Evolutionary conservation across 2,329 filamentous ascomycete genomes (phyloP), one percentile per base, ranked within the genome.

Genomic region (Madurella mycetomatis): DNA sequence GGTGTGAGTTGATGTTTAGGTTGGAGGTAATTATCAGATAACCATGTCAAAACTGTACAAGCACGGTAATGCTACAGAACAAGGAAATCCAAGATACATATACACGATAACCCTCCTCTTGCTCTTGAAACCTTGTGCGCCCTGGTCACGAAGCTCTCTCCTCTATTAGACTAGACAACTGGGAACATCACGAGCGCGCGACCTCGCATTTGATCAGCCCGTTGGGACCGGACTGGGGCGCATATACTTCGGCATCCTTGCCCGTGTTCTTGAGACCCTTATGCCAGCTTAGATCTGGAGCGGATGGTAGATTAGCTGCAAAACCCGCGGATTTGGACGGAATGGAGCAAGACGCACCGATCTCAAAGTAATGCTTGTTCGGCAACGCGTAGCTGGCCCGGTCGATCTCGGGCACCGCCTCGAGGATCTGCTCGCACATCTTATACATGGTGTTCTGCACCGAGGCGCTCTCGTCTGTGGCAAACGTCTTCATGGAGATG

Each of bases 391-490:
- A 97, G 64, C 87, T 82, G 41, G 94, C 89, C 18, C 80, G 78
- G 43, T 86, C 82, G 18, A 91, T 81, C 60, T 85, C 77, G 13
- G 90, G 87, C 19, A 85, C 88, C 18, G 79, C 83, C 9, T 82
- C 86, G 50, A 99, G 78, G 62, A 99, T 96, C 70, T 86, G 78
- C 71, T 92, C 87, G 65, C 83, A 85, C 92, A 99, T 99, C 78
- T 96, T 95, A 78, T 96, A 99, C 94, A 99, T 97, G 57, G 92
- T 97, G 65, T 86, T 86, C 76, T 99, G 94, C 19, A 99, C 94
- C 65, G 90, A 95, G 45, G 94, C 89, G 66, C 90, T 95, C 68
- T 91, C 80, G 67, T 99, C 92, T 67, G 86, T 83, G 41, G 94
- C 92, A 67, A 99, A 99, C 0, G 85, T 88, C 75, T 88, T 88